Evolutionary conservation across 140 eudicot species (phyloP).

Genomic region (Ambrosia hybrid): DNA sequence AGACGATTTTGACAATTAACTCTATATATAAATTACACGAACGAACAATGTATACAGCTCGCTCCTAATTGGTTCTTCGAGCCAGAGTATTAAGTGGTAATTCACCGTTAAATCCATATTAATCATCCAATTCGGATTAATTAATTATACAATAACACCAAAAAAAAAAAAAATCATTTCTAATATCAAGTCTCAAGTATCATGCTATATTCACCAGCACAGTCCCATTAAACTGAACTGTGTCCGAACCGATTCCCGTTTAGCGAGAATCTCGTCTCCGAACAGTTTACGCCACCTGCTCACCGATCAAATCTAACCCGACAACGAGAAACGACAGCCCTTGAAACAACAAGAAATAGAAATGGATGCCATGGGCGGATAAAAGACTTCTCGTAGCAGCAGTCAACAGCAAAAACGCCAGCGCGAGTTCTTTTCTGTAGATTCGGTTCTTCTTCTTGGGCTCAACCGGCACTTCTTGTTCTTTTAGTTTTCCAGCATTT

Average conservation of each 20-base stretch:
- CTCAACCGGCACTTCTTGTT: slow-evolving; percentile 45
- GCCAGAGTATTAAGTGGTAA: slow-evolving; percentile 39
- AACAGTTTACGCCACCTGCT: slow-evolving; percentile 50
- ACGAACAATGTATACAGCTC: slow-evolving; percentile 41
- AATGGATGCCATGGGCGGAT: slow-evolving; percentile 89
- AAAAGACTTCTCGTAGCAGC: slow-evolving; percentile 85
- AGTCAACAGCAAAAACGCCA: slow-evolving; percentile 74
- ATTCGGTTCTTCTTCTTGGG: slow-evolving; percentile 64
- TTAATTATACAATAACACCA: slow-evolving; percentile 41
- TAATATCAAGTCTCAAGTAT: slow-evolving; percentile 32
- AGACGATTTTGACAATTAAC: too few relatives aligned
- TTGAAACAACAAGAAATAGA: slow-evolving; percentile 85
- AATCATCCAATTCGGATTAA: slow-evolving; percentile 43
- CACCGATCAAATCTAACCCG: slow-evolving; percentile 87
- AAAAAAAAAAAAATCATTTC: slow-evolving; percentile 31
- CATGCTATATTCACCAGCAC: slow-evolving; percentile 37
- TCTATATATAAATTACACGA: slow-evolving; percentile 38
- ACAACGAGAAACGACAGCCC: slow-evolving; percentile 82
- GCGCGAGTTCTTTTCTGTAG: slow-evolving; percentile 74
- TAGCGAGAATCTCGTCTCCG: not conserved
- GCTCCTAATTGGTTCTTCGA: slow-evolving; percentile 43
- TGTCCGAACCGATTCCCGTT: slow-evolving; percentile 15
- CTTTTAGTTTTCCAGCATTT: slow-evolving; percentile 67
- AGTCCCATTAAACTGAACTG: slow-evolving; percentile 17
- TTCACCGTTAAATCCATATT: slow-evolving; percentile 27